Evolutionary conservation across 2,329 filamentous ascomycete genomes (phyloP).

Genomic region (Diaporthe amygdali): DNA sequence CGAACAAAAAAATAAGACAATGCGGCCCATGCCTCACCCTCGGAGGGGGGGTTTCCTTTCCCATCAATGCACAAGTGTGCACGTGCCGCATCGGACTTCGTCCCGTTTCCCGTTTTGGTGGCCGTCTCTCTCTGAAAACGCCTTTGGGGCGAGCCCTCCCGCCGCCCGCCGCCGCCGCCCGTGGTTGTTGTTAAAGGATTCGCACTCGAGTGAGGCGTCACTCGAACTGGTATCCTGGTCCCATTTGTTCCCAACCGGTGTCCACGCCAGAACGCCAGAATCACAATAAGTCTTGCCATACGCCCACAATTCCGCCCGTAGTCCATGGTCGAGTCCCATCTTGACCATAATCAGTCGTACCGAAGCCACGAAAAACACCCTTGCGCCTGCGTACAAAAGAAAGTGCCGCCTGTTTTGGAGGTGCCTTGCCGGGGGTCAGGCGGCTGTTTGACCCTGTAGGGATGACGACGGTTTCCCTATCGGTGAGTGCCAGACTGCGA

Average conservation of each 20-base stretch:
- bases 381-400: neutral
- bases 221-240: conserved; percentile 18
- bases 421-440: neutral
- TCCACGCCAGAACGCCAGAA: conserved; percentile 19
- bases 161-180: neutral
- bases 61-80: conserved; percentile 6
- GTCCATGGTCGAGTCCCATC: neutral
- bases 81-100: conserved; percentile 1
- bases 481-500: conserved; percentile 2
- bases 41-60: neutral
- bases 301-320: neutral
- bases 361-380: neutral
- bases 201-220: conserved; percentile 15
- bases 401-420: neutral
- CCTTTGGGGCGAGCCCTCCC: neutral
- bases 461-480: neutral
- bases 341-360: neutral
- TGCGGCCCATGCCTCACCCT: neutral
- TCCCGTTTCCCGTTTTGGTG: conserved; percentile 14
- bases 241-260: conserved; percentile 12
- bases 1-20: neutral
- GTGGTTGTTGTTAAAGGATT: conserved; percentile 4
- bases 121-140: conserved; percentile 8
- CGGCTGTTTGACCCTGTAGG: neutral
- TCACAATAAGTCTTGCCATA: neutral